These are phyloP conservation scores for Blepharisma japonicum DNA, from an alignment of 73 alveolate species.

Conservation along the genomic window DNA sequence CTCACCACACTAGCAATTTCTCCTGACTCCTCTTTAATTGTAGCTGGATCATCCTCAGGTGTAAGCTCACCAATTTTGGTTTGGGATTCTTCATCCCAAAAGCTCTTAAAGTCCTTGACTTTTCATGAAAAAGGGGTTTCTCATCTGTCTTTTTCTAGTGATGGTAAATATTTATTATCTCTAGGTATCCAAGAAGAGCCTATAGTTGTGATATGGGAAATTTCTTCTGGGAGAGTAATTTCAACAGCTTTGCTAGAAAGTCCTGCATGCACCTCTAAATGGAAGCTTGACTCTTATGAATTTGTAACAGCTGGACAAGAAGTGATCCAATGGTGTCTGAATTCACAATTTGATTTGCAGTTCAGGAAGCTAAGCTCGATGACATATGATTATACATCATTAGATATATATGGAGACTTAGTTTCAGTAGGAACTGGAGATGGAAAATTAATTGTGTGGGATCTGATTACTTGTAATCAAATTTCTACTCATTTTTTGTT, in stretches of 20 bases:
- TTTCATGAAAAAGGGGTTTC: conserved; percentile 5
- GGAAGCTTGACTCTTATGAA: neutral
- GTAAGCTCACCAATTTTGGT: neutral
- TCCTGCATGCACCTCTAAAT: neutral
- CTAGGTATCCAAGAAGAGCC: neutral
- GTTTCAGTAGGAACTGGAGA: neutral
- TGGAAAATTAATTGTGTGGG: neutral
- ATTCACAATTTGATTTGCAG: neutral
- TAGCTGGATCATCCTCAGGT: neutral
- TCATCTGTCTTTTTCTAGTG: neutral
- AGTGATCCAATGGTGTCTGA: neutral
- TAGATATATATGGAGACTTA: neutral
- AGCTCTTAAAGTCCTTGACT: neutral
- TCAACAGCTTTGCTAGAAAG: neutral
- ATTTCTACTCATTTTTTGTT: neutral
- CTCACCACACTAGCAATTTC: neutral
- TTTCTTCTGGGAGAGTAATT: neutral
- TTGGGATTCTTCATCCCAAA: neutral
- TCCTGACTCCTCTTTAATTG: neutral
- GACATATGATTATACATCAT: neutral
- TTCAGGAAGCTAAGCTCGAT: neutral
- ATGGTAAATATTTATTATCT: neutral
- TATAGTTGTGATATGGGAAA: conserved; percentile 10
- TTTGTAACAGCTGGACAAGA: neutral
- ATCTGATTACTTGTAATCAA: neutral